These are phyloP conservation scores for Microstroma glucosiphilum DNA, from an alignment of 1,284 basidiomycete species.

Conservation along the genomic window DNA sequence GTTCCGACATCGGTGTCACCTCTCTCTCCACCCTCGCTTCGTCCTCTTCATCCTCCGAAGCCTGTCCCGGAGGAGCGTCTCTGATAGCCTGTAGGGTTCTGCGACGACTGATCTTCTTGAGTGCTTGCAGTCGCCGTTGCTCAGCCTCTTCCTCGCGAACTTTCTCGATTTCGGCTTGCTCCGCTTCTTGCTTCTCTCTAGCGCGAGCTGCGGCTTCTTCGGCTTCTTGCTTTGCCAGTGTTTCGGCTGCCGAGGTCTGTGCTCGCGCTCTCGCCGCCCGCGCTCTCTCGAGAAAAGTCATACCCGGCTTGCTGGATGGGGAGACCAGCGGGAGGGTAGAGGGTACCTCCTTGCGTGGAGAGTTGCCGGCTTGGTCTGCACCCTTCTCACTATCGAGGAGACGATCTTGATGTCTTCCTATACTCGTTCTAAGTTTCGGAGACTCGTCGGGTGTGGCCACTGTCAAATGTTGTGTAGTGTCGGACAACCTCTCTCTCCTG, in stretches of 20 bases:
- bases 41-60: neutral
- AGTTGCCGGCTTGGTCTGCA: neutral
- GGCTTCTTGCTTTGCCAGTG: too few species aligned
- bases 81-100: neutral
- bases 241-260: neutral
- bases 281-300: neutral
- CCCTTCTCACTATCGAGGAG: neutral
- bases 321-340: neutral
- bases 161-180: neutral
- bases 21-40: neutral
- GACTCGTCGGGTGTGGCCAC: neutral
- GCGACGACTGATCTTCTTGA: neutral
- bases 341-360: constrained; percentile 1
- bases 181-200: neutral
- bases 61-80: neutral
- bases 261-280: neutral
- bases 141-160: neutral
- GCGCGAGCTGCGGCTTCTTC: neutral
- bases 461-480: neutral
- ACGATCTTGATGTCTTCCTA: neutral
- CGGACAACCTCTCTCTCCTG: neutral
- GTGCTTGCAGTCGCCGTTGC: neutral
- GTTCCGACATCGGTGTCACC: too few species aligned
- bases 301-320: neutral
- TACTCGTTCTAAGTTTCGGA: neutral